Base-by-base conservation (phyloP, 148 eudicot genomes). In the Fagopyrum tataricum region DNA sequence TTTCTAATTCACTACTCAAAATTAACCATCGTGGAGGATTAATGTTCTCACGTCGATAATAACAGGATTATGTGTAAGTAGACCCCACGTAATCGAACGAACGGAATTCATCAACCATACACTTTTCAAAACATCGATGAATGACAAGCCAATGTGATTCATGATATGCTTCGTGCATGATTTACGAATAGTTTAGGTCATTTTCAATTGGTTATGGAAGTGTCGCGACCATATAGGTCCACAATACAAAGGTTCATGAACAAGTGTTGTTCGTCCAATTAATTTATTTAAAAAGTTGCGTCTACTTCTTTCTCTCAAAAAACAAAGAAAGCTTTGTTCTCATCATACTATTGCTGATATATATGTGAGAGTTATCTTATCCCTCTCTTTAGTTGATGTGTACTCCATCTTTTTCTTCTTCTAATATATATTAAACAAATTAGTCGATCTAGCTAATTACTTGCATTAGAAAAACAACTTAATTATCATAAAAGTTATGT, bases 301-400 rank as follows among this genome's bases (percentile, higher is more conserved):
- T 55, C 24, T 55, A 18, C 24, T 59, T 24, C 31, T 58, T 59
- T 23, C 37, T 59, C 21, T 59, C 17, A 24, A 23, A 0, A 23
- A 59, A 49, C 53, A 59, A n/a, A 23, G 21, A 59, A 59, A 23
- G 3, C 39, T 23, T 59, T 8, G 3, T 24, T 59, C 37, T 59
- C 66, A 5, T 23, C 18, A 55, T 10, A 59, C 66, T 59, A 9
- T 59, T 59, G 39, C 39, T 23, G 66, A 59, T 21, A 24, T 59
- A 59, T 24, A 59, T 9, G 66, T 59, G 23, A 39, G 66, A 59
- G 39, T 59, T 59, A 59, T 59, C 66, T 59, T 59, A 59, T 59
- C 66, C 66, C 21, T 7, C 66, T 59, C 66, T 59, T 39, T 24
- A 24, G 10, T 55, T 21, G 13, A 56, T 56, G 17, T 15, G 21